A percentile compares a stretch with the other conserved stretches of the same genome.
phyloP scores from a whole-genome alignment of 306 rosid genomes.

The Luffa acutangula region DNA sequence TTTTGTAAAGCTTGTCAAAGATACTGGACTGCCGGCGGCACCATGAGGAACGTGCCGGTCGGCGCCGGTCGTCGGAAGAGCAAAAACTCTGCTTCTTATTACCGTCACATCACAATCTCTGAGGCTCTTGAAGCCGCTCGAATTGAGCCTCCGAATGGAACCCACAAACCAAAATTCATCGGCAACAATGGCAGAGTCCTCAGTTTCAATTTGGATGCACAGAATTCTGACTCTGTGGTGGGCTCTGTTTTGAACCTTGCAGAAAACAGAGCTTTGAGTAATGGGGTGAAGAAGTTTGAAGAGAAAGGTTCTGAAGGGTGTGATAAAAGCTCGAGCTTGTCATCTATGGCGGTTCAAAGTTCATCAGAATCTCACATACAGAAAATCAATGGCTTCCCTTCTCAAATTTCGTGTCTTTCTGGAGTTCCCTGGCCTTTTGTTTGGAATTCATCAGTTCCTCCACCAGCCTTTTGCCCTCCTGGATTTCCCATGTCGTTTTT shows the following conservation, averaged over 20 bases:
- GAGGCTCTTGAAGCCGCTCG: constrained; percentile 49
- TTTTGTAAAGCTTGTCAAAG: constrained; percentile 92
- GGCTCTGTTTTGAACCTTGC: neutral
- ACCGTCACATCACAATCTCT: constrained; percentile 49
- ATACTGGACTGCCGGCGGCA: constrained; percentile 95
- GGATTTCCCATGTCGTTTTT: constrained; percentile 56
- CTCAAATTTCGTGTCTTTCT: constrained; percentile 40
- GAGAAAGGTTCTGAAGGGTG: constrained; percentile 17
- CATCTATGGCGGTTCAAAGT: neutral
- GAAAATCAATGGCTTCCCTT: constrained; percentile 24
- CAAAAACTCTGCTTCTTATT: constrained; percentile 54
- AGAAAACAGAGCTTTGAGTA: neutral
- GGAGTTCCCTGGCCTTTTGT: constrained; percentile 67
- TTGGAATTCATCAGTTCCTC: constrained; percentile 51
- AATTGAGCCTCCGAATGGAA: neutral
- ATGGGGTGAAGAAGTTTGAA: constrained; percentile 9
- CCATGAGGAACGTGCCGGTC: constrained; percentile 88
- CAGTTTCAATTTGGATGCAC: constrained; percentile 36
- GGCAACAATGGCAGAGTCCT: constrained; percentile 55
- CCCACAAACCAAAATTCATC: constrained; percentile 12
- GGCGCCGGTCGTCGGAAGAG: constrained; percentile 89
- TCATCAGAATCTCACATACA: constrained; percentile 19
- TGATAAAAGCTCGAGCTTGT: constrained; percentile 33
- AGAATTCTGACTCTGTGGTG: constrained; percentile 42
- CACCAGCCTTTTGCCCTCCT: constrained; percentile 51